These are phyloP conservation scores for Neolecta irregularis DNA, from an alignment of 1,139 yeast species.

Conservation along the genomic window DNA sequence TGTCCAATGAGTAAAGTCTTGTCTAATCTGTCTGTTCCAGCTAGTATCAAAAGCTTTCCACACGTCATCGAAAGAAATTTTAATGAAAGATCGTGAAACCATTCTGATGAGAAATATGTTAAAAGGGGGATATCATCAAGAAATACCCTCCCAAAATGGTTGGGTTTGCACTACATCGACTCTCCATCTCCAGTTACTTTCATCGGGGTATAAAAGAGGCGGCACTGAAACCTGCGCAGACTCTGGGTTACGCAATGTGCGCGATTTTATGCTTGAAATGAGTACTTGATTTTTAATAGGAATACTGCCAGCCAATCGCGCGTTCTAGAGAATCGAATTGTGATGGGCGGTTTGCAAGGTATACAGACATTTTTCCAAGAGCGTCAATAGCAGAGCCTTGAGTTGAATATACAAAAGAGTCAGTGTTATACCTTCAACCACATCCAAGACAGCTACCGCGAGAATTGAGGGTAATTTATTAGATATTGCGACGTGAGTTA, in stretches of 20 bases:
- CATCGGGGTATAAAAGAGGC: conserved; percentile 26
- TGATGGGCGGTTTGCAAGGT: conserved; percentile 47
- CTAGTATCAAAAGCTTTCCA: conserved; percentile 61
- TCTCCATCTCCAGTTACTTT: conserved; percentile 36
- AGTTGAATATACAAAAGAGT: background rate
- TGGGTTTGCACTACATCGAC: conserved; percentile 46
- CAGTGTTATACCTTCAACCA: conserved; percentile 69
- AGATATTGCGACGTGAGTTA: conserved; percentile 36
- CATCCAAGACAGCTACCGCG: conserved; percentile 72
- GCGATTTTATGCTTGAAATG: conserved; percentile 25
- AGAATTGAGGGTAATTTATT: conserved; percentile 19
- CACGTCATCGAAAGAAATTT: conserved; percentile 42
- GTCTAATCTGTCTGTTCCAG: conserved; percentile 82
- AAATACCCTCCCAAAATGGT: conserved; percentile 45
- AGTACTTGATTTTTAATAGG: background rate
- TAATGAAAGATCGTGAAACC: conserved; percentile 65
- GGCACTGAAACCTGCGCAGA: conserved; percentile 75
- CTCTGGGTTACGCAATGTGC: conserved; percentile 35
- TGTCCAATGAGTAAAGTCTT: conserved; percentile 79
- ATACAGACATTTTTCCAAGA: conserved; percentile 46
- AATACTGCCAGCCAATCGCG: conserved; percentile 74
- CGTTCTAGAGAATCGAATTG: conserved; percentile 35
- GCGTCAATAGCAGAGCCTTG: conserved; percentile 51
- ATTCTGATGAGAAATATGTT: conserved; percentile 20
- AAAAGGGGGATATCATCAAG: background rate